Evolutionary conservation across 73 alveolate genomes (phyloP).

Genomic region (Vitrella brassicaformis): DNA sequence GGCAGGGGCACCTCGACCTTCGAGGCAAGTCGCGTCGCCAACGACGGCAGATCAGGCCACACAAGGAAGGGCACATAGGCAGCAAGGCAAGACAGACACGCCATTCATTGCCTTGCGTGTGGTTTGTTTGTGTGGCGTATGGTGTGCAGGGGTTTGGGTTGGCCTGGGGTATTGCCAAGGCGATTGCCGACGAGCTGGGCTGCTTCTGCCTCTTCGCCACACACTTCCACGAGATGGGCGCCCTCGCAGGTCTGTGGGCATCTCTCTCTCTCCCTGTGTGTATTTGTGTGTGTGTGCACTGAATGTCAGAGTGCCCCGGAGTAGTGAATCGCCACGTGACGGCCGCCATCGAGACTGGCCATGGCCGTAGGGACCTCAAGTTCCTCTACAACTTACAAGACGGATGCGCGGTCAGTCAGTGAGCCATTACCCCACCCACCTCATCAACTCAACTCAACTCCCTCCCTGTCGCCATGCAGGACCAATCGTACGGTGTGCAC

Average conservation of each 20-base stretch:
- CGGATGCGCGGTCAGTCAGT: background rate
- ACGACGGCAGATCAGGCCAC: no score
- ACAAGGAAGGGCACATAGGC: no score
- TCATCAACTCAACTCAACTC: no score
- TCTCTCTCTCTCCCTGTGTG: background rate
- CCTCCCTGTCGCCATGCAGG: no score
- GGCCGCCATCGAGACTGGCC: background rate
- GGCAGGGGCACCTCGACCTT: slow-evolving; percentile 76
- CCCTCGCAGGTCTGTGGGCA: slow-evolving; percentile 46
- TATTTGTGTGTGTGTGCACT: background rate
- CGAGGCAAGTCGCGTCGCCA: no score
- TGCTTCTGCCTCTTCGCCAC: slow-evolving; percentile 94
- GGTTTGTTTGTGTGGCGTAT: no score
- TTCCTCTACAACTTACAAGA: background rate
- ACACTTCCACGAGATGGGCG: slow-evolving; percentile 93
- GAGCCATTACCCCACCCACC: no score
- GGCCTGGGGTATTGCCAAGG: slow-evolving; percentile 65
- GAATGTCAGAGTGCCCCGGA: background rate
- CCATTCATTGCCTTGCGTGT: no score
- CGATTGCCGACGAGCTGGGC: slow-evolving; percentile 64
- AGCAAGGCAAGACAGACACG: no score
- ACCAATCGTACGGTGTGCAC: background rate
- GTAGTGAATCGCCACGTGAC: background rate
- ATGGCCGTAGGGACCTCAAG: background rate
- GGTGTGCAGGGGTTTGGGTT: slow-evolving; percentile 55